Conservation (phyloP, 345 rosid genomes). For the Corchorus olitorius region DNA sequence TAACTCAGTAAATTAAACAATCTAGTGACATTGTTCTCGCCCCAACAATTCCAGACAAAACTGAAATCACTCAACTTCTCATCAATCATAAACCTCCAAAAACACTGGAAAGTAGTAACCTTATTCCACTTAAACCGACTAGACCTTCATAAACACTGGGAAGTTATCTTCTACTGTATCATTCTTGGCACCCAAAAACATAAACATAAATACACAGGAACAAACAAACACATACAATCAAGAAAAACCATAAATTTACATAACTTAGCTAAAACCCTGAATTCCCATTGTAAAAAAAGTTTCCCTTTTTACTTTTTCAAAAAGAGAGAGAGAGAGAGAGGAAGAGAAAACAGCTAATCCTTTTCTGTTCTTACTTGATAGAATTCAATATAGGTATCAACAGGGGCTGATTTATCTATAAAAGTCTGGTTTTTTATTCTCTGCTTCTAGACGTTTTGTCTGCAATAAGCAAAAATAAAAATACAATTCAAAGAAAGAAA, state of each 20-base stretch:
- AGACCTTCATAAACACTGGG: not conserved
- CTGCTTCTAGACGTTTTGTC: too few species aligned
- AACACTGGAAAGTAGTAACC: not conserved
- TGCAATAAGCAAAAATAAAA: too few species aligned
- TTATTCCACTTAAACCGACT: not conserved
- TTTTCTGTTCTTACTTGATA: too few species aligned
- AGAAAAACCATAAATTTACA: not conserved
- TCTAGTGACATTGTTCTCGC: not conserved
- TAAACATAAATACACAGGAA: not conserved
- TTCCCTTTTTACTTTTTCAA: too few species aligned
- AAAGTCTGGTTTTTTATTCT: too few species aligned
- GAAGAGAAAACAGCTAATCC: too few species aligned
- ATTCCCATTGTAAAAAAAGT: not conserved
- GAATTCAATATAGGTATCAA: too few species aligned
- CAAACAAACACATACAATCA: not conserved
- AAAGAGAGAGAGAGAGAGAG: too few species aligned
- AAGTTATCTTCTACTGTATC: not conserved
- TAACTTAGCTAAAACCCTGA: not conserved
- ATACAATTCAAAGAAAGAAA: too few species aligned
- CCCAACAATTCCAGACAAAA: not conserved
- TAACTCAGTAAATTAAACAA: not conserved
- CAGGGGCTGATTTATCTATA: too few species aligned
- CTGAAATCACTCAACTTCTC: not conserved
- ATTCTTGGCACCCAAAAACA: not conserved
- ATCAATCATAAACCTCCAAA: not conserved